These are phyloP conservation scores for Zygotorulaspora florentina DNA, from an alignment of 805 yeast genomes.

Conservation along the genomic window DNA sequence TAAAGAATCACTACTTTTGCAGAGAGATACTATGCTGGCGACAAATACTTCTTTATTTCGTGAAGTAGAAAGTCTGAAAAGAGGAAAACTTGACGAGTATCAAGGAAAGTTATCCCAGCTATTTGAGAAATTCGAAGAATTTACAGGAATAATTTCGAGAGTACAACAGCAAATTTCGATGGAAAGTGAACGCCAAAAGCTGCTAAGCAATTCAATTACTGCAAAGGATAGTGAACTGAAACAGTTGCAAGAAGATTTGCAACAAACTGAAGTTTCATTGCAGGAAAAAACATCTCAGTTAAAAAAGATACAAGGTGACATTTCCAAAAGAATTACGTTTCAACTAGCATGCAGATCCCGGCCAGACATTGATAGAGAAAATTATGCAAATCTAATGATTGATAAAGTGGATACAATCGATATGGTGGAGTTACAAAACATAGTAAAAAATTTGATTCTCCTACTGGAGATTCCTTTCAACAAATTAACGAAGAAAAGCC, in stretches of 20 bases:
- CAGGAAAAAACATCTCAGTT: constrained; percentile 1
- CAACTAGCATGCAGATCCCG: constrained; percentile 19
- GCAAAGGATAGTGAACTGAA: constrained; percentile 3
- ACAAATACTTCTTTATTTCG: constrained; percentile 7
- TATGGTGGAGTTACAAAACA: constrained; percentile 33
- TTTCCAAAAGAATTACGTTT: constrained; percentile 21
- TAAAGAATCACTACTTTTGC: constrained; percentile 8
- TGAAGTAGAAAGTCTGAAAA: constrained; percentile 8
- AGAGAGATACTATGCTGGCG: constrained; percentile 7
- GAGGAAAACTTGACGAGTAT: constrained; percentile 5
- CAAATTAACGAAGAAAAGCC: constrained; percentile 26
- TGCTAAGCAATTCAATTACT: constrained; percentile 2
- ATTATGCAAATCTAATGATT: constrained; percentile 24
- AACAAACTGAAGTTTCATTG: constrained; percentile 2
- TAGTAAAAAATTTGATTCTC: constrained; percentile 34
- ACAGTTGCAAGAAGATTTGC: background rate
- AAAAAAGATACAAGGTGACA: constrained; percentile 24
- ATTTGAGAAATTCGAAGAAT: constrained; percentile 5
- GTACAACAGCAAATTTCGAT: constrained; percentile 6
- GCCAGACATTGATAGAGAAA: constrained; percentile 25
- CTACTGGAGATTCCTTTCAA: constrained; percentile 34
- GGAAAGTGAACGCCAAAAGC: constrained; percentile 1
- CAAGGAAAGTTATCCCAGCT: constrained; percentile 7
- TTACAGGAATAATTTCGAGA: background rate
- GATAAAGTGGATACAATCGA: constrained; percentile 30